These are phyloP conservation scores for Purpureocillium takamizusanense DNA, from an alignment of 2,329 filamentous ascomycete species.

Conservation along the genomic window DNA sequence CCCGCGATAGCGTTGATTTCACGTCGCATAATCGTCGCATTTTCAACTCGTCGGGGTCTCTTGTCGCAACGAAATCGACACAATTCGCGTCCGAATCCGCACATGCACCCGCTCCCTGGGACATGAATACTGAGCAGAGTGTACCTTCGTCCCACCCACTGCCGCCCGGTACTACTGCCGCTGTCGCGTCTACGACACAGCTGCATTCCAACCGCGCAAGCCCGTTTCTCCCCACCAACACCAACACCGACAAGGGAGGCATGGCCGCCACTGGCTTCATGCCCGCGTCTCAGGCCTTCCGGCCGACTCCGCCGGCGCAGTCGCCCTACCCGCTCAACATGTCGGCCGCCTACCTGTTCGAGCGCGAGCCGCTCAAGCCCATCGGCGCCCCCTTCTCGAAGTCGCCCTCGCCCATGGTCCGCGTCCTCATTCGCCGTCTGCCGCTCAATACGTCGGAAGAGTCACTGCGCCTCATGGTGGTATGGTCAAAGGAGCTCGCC, in stretches of 20 bases:
- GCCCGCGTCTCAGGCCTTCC: constrained; percentile 29
- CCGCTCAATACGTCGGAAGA: constrained; percentile 45
- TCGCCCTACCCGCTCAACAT: constrained; percentile 23
- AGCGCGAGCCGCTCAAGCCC: constrained; percentile 32
- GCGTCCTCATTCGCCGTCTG: constrained; percentile 43
- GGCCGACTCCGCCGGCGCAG: constrained; percentile 19
- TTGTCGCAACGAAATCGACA: background rate
- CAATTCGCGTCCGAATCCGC: background rate
- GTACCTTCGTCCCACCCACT: constrained; percentile 5
- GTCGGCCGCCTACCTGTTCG: constrained; percentile 19
- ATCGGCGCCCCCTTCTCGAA: constrained; percentile 29
- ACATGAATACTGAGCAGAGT: constrained; percentile 19
- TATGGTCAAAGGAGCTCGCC: constrained; percentile 48
- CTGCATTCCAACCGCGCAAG: constrained; percentile 20
- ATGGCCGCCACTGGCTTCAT: constrained; percentile 39
- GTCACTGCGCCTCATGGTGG: constrained; percentile 45
- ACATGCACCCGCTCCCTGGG: constrained; percentile 17
- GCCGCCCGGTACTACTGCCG: constrained; percentile 10
- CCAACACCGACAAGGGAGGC: constrained; percentile 16
- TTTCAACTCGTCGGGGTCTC: background rate
- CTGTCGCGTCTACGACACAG: constrained; percentile 14
- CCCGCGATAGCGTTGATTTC: background rate
- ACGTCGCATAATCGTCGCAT: constrained; percentile 3
- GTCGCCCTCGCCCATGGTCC: constrained; percentile 25
- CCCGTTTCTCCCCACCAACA: constrained; percentile 18